A percentile compares a stretch with the other conserved stretches of the same genome.
phyloP scores from a whole-genome alignment of 495 filamentous ascomycete genomes.

The Penicillium desertorum region DNA sequence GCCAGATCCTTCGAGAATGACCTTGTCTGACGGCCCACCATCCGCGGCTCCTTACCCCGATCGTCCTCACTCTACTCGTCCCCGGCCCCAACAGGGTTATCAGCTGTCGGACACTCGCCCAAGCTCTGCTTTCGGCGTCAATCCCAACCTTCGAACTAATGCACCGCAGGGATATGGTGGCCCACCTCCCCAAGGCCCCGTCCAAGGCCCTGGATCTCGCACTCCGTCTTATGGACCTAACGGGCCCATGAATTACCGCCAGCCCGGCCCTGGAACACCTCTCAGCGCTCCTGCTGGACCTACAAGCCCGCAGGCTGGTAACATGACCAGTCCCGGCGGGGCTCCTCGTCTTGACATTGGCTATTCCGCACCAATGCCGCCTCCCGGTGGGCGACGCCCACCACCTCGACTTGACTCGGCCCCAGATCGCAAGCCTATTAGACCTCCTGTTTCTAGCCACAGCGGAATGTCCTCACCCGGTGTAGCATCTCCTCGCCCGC shows the following conservation, averaged over 20 bases:
- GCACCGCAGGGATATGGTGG: slow-evolving; percentile 31
- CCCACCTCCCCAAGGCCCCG: slow-evolving; percentile 17
- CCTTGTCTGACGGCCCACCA: slow-evolving; percentile 42
- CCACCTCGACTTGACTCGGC: slow-evolving; percentile 35
- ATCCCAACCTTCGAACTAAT: slow-evolving; percentile 50
- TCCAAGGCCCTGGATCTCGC: slow-evolving; percentile 14
- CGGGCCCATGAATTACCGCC: slow-evolving; percentile 40
- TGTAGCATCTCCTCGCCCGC: slow-evolving; percentile 32
- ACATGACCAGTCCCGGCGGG: slow-evolving; percentile 28
- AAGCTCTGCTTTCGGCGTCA: slow-evolving; percentile 67
- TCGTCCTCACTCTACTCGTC: slow-evolving; percentile 41
- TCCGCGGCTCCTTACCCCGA: slow-evolving; percentile 43
- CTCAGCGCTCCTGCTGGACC: slow-evolving; percentile 30
- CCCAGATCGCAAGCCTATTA: slow-evolving; percentile 38
- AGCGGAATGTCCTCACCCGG: slow-evolving; percentile 29
- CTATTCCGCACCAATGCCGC: slow-evolving; percentile 53
- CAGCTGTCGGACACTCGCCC: slow-evolving; percentile 52
- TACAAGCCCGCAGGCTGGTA: slow-evolving; percentile 29
- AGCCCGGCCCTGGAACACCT: slow-evolving; percentile 37
- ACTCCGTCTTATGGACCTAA: slow-evolving; percentile 39
- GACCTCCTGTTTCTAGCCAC: slow-evolving; percentile 34
- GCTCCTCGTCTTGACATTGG: slow-evolving; percentile 53
- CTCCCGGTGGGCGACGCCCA: slow-evolving; percentile 38
- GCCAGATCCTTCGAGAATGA: slow-evolving; percentile 63
- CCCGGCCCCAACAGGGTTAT: slow-evolving; percentile 60